Conservation (phyloP, 164 flowering plant species). For the Warburgia ugandensis region DNA sequence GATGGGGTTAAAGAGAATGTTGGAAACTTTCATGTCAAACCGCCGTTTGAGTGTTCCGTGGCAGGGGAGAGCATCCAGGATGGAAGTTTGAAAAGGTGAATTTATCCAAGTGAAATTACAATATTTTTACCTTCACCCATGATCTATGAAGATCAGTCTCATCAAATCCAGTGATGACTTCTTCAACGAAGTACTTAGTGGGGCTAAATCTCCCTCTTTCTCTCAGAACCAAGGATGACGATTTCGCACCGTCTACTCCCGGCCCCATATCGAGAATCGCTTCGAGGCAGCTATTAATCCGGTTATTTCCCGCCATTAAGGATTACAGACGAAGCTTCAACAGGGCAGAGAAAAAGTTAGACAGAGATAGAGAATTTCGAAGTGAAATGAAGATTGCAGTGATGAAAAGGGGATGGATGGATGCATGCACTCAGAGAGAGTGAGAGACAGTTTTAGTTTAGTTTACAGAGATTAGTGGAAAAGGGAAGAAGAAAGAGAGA, state of each 20-base stretch:
- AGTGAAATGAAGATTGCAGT: not conserved
- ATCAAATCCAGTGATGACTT: conserved; percentile 94
- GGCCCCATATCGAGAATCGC: conserved; percentile 92
- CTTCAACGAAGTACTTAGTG: conserved; percentile 94
- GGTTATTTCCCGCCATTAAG: conserved; percentile 94
- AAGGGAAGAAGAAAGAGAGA: too few species aligned
- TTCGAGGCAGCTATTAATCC: conserved; percentile 96
- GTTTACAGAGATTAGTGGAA: too few species aligned
- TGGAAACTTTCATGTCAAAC: too few species aligned
- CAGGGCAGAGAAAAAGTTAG: too few species aligned
- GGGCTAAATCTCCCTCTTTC: conserved; percentile 97
- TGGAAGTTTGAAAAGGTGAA: too few species aligned
- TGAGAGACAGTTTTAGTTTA: too few species aligned
- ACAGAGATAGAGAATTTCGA: too few species aligned
- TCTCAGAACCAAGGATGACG: conserved; percentile 65
- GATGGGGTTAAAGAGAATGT: conserved; percentile 99
- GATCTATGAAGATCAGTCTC: conserved; percentile 97
- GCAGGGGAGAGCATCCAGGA: too few species aligned
- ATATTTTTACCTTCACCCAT: conserved; percentile 72
- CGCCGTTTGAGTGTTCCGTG: too few species aligned
- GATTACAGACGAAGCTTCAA: not conserved
- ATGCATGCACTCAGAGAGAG: too few species aligned
- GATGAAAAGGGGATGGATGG: not conserved
- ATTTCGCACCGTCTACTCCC: conserved; percentile 48
- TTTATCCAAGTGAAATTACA: too few species aligned